Evolutionary conservation across 257 asterid species (phyloP), one percentile per base, ranked within the genome.

Genomic region (Plantago ovata): DNA sequence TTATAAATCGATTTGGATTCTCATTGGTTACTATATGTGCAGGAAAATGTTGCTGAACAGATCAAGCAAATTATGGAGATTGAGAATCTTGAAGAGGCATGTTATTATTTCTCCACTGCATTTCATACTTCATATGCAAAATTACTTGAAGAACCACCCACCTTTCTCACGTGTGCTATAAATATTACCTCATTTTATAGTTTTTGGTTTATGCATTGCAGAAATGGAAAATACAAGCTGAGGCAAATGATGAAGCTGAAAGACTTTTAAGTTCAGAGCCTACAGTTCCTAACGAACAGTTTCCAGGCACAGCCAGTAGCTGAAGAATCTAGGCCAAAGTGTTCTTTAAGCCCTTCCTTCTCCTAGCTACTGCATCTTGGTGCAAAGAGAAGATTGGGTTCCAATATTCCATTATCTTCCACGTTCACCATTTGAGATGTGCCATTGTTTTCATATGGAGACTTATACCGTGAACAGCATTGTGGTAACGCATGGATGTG

Each of bases 211-310:
- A 19, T 52, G 15, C 9, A 22, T 68, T 67, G 68, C 84, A 92
- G 96, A 92, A 88, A 80, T 92, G 98, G 98, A 89, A 63, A 65
- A 33, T 81, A 53, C 96, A 92, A 78, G 98, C 90, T 8, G 98
- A 88, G 83, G 98, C 95, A 50, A 87, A 80, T 3, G 96, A 92
- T 51, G 98, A 88, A 66, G 96, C 93, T 0, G 96, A 92, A 72
- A 74, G 95, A 56, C 95, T 92, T 64, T 84, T 92, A 15, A 85
- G 90, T 53, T 81, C 98, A 13, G 96, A 90, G 63, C 77, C 82
- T 28, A n/a, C 80, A 20, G 14, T 65, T 57, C 68, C 79, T 8
- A 60, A 75, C 1, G 94, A 83, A 67, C 85, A 84, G 71, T 62
- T 75, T 60, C n/a, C 63, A 39, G 94, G 75, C 46, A 75, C 63